Conservation (phyloP, 2,329 filamentous ascomycete species). For the Bipolaris gigantea region DNA sequence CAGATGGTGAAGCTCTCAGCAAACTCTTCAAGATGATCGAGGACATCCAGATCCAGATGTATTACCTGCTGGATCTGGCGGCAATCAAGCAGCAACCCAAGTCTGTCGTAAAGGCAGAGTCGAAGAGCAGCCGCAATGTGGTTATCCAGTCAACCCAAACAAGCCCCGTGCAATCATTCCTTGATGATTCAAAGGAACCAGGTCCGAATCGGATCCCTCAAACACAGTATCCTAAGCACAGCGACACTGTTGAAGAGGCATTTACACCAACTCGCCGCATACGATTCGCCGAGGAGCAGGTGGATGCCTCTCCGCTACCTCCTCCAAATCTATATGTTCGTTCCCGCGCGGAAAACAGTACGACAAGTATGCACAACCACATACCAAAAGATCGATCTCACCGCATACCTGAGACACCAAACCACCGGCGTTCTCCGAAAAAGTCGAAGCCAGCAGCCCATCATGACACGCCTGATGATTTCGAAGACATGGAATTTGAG, state of each 20-base stretch:
- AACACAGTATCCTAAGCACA: constrained; percentile 41
- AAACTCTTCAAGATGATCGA: constrained; percentile 30
- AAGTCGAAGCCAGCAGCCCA: constrained; percentile 6
- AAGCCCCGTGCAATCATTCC: constrained; percentile 22
- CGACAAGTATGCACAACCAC: not conserved
- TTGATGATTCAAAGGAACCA: constrained; percentile 7
- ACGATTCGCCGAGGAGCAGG: constrained; percentile 27
- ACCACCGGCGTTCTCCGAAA: constrained; percentile 17
- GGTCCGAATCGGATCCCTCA: constrained; percentile 30
- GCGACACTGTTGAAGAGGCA: constrained; percentile 30
- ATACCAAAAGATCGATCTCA: constrained; percentile 18
- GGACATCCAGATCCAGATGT: constrained; percentile 34
- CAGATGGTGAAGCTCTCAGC: constrained; percentile 32
- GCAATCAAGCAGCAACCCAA: constrained; percentile 27
- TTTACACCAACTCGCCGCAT: constrained; percentile 35
- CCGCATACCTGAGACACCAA: constrained; percentile 31
- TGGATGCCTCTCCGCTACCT: constrained; percentile 19
- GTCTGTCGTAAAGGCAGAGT: constrained; percentile 11
- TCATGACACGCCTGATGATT: constrained; percentile 23
- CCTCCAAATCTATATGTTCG: constrained; percentile 9
- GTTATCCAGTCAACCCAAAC: constrained; percentile 40
- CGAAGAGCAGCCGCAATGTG: constrained; percentile 17
- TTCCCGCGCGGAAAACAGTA: not conserved
- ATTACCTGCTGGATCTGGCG: constrained; percentile 29
- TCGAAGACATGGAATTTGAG: constrained; percentile 33